A percentile compares a stretch with the other conserved stretches of the same genome.
phyloP scores from a whole-genome alignment of 2,329 filamentous ascomycete species.

The Fusarium sp. region DNA sequence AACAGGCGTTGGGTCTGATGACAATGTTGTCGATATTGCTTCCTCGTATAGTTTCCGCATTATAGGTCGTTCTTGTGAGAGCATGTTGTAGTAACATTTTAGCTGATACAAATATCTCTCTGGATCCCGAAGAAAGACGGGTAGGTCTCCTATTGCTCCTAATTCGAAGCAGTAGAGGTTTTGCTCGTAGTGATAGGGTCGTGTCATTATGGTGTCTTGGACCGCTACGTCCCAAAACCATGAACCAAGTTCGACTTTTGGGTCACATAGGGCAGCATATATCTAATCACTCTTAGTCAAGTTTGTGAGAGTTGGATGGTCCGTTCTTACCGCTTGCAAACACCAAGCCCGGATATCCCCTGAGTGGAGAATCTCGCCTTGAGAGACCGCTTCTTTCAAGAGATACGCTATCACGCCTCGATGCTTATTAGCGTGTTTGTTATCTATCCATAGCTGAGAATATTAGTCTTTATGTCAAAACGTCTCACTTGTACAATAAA shows the following conservation, averaged over 20 bases:
- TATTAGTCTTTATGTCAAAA: not conserved
- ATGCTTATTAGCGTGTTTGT: conserved; percentile 21
- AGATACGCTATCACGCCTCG: conserved; percentile 6
- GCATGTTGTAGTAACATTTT: conserved; percentile 19
- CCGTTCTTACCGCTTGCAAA: conserved; percentile 3
- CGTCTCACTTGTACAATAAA: fast-evolving
- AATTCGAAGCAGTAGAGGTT: conserved; percentile 25
- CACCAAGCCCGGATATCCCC: conserved; percentile 14
- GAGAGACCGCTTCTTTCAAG: conserved; percentile 4
- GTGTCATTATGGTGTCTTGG: not conserved
- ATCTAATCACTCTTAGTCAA: not conserved
- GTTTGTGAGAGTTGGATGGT: fast-evolving
- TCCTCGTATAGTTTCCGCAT: conserved; percentile 7
- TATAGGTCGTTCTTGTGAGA: not conserved
- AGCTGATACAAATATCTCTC: conserved; percentile 24
- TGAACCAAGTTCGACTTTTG: conserved; percentile 10
- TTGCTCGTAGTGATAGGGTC: conserved; percentile 16
- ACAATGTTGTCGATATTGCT: not conserved
- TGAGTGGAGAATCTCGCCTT: not conserved
- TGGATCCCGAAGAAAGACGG: conserved; percentile 20
- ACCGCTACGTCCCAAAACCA: conserved; percentile 31
- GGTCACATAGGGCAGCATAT: conserved; percentile 17
- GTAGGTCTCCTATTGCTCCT: conserved; percentile 8
- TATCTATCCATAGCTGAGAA: conserved; percentile 22
- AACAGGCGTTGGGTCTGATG: not conserved